A percentile compares a stretch with the other conserved stretches of the same genome.
phyloP scores from a whole-genome alignment of 2,329 filamentous ascomycete species.

The Macrophomina phaseolina region DNA sequence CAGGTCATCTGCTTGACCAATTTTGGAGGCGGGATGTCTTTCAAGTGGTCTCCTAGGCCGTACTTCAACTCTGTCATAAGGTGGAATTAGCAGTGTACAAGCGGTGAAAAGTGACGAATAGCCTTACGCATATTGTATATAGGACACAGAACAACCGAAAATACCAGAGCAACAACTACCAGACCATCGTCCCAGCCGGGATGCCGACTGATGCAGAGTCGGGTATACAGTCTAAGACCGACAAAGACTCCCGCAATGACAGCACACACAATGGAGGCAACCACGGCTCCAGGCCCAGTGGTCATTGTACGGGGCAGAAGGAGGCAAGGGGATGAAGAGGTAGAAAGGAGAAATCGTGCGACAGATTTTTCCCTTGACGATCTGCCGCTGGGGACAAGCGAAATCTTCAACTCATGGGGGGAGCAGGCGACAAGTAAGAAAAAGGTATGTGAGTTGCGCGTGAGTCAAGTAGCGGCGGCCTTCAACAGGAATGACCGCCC shows the following conservation, averaged over 20 bases:
- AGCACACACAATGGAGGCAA: conserved; percentile 17
- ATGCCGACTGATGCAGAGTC: conserved; percentile 18
- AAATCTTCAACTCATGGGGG: background rate
- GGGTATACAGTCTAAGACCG: conserved; percentile 15
- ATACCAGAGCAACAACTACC: conserved; percentile 16
- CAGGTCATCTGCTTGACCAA: conserved; percentile 10
- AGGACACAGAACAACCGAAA: conserved; percentile 6
- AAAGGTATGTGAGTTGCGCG: background rate
- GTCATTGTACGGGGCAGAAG: background rate
- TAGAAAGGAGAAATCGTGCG: background rate
- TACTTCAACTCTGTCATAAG: background rate
- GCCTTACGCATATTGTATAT: conserved; percentile 10
- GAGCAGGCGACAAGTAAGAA: background rate
- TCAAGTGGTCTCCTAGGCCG: conserved; percentile 15
- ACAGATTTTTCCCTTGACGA: background rate
- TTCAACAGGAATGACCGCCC: background rate
- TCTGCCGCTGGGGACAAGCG: background rate
- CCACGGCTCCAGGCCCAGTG: conserved; percentile 10
- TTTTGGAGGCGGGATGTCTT: background rate
- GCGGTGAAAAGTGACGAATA: too few species aligned
- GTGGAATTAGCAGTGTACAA: background rate
- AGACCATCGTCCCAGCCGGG: conserved; percentile 21
- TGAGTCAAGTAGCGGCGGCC: background rate
- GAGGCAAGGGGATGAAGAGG: background rate
- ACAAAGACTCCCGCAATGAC: conserved; percentile 15